Base-by-base conservation (phyloP, 108 stramenopile genomes). In the Cyclotella atomus region DNA sequence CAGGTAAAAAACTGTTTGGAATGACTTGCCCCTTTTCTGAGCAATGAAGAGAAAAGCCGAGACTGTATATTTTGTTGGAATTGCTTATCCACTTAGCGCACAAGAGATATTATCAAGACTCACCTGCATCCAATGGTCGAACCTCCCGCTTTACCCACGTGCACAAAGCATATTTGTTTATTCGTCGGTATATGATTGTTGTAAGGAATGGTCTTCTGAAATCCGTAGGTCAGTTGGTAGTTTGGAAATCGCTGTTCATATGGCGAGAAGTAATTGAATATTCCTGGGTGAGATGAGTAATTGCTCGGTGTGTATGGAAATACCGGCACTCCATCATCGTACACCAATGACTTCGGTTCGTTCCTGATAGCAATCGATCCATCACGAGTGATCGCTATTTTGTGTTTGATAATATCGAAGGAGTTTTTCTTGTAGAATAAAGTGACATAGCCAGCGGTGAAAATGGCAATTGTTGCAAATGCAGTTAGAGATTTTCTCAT, bases 141-240 rank as follows among this genome's bases (percentile, higher is more conserved):
- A 12, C 77, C 77, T 15, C 77, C 77, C 27, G 77, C 70, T 59
- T 79, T 79, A 2, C 77, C 77, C 4, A 79, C 77, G 25, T 79
- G 77, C 27, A 67, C 71, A n/a, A 79, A 72, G 34, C 78, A 79
- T 49, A 61, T 43, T 61, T 76, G 75, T 33, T 69, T 76, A 46
- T 54, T 44, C 1, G 28, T 12, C 1, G 75, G 62, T 8, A 68
- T 52, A 0, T 69, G 23, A 12, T 53, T 52, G 38, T 76, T 76
- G 50, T 45, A 62, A 41, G 75, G 75, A 30, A 76, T 68, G 17
- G 23, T 49, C 46, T 76, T 76, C 68, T 27, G 43, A 12, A 30
- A 20, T 59, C 75, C 55, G n/a, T 60, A 53, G 7, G 75, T 54
- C 24, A 21, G 44, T 7, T 43, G 49, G 20, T 30, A n/a, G 32